Conservation (phyloP, 148 eudicot genomes). For the Fagopyrum esculentum region DNA sequence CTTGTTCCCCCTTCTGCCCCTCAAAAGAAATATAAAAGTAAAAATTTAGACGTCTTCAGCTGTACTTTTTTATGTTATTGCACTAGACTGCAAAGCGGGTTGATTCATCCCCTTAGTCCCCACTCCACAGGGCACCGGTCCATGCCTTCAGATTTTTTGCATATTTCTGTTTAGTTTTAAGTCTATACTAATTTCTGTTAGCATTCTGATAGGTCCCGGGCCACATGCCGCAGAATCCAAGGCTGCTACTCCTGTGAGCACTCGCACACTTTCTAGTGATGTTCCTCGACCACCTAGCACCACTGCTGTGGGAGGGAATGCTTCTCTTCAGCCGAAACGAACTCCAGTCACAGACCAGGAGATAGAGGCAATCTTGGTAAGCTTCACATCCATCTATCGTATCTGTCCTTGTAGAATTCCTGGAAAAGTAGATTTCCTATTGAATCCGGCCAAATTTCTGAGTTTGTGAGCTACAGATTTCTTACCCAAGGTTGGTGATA, state of each 20-base stretch:
- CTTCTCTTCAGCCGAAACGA: constrained; percentile 77
- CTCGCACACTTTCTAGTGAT: constrained; percentile 28
- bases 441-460: too few species aligned
- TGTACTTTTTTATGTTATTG: too few species aligned
- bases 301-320: constrained; percentile 47
- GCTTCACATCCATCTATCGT: background rate
- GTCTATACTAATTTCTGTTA: background rate
- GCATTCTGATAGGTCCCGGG: constrained; percentile 16
- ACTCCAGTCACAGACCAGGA: constrained; percentile 53
- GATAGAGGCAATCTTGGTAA: constrained; percentile 66
- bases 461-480: background rate
- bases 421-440: background rate
- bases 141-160: background rate
- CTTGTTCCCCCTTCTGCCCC: too few species aligned
- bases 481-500: background rate
- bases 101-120: background rate
- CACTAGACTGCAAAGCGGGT: too few species aligned
- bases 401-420: background rate
- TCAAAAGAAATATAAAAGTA: too few species aligned
- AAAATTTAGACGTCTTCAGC: too few species aligned
- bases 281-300: constrained; percentile 41
- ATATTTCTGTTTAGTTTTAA: background rate
- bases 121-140: background rate
- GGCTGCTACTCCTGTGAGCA: background rate
- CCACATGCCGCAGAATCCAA: constrained; percentile 25